Evolutionary conservation across 345 rosid genomes (phyloP), one percentile per base, ranked within the genome.

Genomic region (Tarenaya hassleriana): DNA sequence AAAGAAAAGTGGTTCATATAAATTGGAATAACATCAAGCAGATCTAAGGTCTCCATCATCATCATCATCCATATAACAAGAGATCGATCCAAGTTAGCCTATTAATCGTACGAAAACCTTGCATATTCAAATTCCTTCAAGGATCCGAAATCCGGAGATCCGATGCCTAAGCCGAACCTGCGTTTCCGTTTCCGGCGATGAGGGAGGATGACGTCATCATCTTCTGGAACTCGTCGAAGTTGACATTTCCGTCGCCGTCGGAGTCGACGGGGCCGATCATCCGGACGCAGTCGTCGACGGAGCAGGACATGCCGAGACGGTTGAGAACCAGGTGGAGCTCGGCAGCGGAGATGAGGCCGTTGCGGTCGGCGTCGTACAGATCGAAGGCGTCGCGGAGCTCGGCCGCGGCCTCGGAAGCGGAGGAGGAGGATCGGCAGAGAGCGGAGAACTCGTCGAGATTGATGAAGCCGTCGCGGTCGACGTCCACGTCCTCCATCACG

Each of bases 341-440:
- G 3, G 21, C 6, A 6, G 81, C 51, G 37, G 95, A 83, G 69
- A 90, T 84, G 47, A 84, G 74, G 7, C 94, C 98, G 78, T 90
- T 71, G 58, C 65, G 63, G 67, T 86, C 78, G 75, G 71, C 75
- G 29, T 90, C 98, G 63, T 90, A 90, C 56, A 86, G 77, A 53
- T 84, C 81, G 64, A 90, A 91, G n/a, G 98, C 98, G 49, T 86
- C 96, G 27, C 72, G 82, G 41, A 91, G 72, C 71, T 91, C 98
- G 10, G 73, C n/a, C 15, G 29, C 29, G 29, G 29, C 29, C 71
- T 90, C 97, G 10, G 69, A 11, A 0, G 74, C 60, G 3, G 62
- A 45, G 29, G 88, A 55, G 17, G 84, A 62, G 8, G 83, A 54
- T 10, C 68, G 69, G 55, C 87, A 90, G 41, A 86, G 69, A 17